These are phyloP conservation scores for Didymella exigua DNA, from an alignment of 2,329 filamentous ascomycete species.

Conservation along the genomic window DNA sequence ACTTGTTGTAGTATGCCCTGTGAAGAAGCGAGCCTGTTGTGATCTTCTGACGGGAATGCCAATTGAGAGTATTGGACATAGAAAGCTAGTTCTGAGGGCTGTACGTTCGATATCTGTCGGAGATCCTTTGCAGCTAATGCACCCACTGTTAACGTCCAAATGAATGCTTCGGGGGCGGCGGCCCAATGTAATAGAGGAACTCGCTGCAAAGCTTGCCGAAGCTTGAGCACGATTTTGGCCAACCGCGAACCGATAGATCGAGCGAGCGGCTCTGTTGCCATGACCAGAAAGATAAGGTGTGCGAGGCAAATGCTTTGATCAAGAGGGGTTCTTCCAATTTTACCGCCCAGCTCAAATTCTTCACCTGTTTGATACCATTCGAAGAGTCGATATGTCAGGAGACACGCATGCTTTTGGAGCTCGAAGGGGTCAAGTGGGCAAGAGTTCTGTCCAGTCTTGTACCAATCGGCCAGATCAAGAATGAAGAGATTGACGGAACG, in stretches of 20 bases:
- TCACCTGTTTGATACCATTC: constrained; percentile 34
- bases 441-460: constrained; percentile 17
- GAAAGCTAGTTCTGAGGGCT: constrained; percentile 15
- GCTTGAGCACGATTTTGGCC: constrained; percentile 29
- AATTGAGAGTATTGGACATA: constrained; percentile 26
- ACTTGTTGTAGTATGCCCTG: constrained; percentile 1
- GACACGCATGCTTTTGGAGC: constrained; percentile 38
- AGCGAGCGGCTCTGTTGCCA: constrained; percentile 27
- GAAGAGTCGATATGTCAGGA: constrained; percentile 36
- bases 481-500: constrained; percentile 1
- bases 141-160: constrained; percentile 42
- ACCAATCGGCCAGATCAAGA: constrained; percentile 32
- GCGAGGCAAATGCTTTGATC: constrained; percentile 38
- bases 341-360: constrained; percentile 1
- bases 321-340: constrained; percentile 12
- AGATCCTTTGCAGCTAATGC: constrained; percentile 29
- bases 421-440: constrained; percentile 33
- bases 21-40: constrained; percentile 20
- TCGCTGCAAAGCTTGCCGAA: constrained; percentile 25
- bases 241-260: constrained; percentile 23
- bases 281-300: constrained; percentile 34
- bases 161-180: constrained; percentile 27
- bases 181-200: constrained; percentile 27
- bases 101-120: constrained; percentile 4
- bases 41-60: constrained; percentile 8